A percentile compares a stretch with the other conserved stretches of the same genome.
Conservation (phyloP, 108 stramenopile species). For the Cyclotella sp. region DNA sequence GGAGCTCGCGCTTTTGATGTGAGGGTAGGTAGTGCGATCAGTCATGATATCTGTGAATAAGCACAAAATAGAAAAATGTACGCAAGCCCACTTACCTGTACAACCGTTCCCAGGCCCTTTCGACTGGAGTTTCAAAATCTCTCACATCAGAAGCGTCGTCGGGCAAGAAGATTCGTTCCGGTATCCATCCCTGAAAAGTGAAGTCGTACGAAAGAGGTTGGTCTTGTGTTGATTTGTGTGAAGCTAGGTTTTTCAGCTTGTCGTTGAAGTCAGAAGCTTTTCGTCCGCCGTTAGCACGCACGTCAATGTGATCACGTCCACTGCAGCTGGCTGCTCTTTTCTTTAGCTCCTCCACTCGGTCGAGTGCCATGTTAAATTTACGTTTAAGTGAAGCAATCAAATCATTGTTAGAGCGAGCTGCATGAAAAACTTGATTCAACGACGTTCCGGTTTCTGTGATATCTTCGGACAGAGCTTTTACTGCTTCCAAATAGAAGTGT, state of each 20-base stretch:
- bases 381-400: slow-evolving; percentile 49
- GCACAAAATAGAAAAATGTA: neutral
- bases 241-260: neutral
- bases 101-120: slow-evolving; percentile 87
- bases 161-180: slow-evolving; percentile 86
- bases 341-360: slow-evolving; percentile 68
- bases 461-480: slow-evolving; percentile 46
- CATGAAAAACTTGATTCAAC: neutral
- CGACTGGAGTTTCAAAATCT: slow-evolving; percentile 75
- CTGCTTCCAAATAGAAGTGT: slow-evolving; percentile 54
- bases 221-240: slow-evolving; percentile 16
- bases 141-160: slow-evolving; percentile 51
- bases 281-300: slow-evolving; percentile 18
- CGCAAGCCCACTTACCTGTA: slow-evolving; percentile 13
- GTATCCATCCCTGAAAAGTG: slow-evolving; percentile 84
- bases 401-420: slow-evolving; percentile 2
- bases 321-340: neutral
- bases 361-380: slow-evolving; percentile 53
- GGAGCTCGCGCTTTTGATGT: slow-evolving; percentile 53
- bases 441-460: slow-evolving; percentile 5
- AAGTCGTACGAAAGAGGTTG: slow-evolving; percentile 46
- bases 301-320: neutral
- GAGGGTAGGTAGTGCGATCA: neutral
- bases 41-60: neutral
- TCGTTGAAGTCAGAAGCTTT: neutral